phyloP scores from a whole-genome alignment of 2,329 filamentous ascomycete genomes.

The Setomelanomma holmii region DNA sequence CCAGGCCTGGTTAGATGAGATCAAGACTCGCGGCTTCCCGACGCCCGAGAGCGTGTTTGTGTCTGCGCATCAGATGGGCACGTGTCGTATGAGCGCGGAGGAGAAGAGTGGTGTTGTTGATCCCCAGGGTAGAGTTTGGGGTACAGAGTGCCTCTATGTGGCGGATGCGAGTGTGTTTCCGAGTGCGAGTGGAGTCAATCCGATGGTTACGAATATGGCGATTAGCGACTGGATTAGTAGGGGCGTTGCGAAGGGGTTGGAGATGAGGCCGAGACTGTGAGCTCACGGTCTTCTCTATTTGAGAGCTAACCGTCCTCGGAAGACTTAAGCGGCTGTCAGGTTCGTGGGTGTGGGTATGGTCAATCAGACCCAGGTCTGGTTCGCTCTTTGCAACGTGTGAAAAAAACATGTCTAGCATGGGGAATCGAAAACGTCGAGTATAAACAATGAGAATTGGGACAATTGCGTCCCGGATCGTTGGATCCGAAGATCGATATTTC shows the following conservation, averaged over 20 bases:
- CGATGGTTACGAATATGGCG: slow-evolving; percentile 78
- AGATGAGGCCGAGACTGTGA: slow-evolving; percentile 28
- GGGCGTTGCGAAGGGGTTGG: slow-evolving; percentile 35
- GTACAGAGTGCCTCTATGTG: slow-evolving; percentile 69
- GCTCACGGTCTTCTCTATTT: too few relatives aligned
- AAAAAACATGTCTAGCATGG: too few relatives aligned
- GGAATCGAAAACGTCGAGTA: too few relatives aligned
- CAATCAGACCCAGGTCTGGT: too few relatives aligned
- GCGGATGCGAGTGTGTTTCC: slow-evolving; percentile 80
- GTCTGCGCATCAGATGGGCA: slow-evolving; percentile 84
- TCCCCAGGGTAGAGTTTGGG: slow-evolving; percentile 64
- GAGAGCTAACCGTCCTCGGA: too few relatives aligned
- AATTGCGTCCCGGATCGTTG: neutral
- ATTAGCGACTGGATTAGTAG: slow-evolving; percentile 48
- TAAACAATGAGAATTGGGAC: neutral
- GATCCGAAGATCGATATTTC: neutral
- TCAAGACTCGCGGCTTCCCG: slow-evolving; percentile 60
- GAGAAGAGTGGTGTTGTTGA: slow-evolving; percentile 54
- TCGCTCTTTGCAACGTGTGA: too few relatives aligned
- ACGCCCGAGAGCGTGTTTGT: slow-evolving; percentile 62
- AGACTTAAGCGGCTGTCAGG: too few relatives aligned
- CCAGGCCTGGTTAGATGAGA: slow-evolving; percentile 64
- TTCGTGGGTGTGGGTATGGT: too few relatives aligned
- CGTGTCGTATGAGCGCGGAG: slow-evolving; percentile 71
- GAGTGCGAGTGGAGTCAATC: slow-evolving; percentile 79